Evolutionary conservation across 768 basidiomycete species (phyloP).

Genomic region (Panellus pusillus): DNA sequence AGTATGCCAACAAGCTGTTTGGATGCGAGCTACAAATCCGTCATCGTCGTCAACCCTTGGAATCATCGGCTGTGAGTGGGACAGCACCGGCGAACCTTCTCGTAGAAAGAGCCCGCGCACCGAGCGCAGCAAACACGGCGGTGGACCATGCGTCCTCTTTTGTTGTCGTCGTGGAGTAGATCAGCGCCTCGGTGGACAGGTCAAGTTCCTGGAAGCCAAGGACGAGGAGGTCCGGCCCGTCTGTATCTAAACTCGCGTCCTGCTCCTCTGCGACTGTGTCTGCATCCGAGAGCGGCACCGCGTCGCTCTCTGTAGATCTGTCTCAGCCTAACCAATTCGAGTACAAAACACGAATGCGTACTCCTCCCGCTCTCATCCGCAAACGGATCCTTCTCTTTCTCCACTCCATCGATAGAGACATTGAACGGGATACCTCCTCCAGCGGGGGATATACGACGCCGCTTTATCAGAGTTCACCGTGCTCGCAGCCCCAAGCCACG

Average conservation of each 20-base stretch:
- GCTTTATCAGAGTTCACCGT: background rate
- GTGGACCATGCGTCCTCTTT: slow-evolving; percentile 72
- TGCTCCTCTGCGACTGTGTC: slow-evolving; percentile 24
- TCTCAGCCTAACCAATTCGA: background rate
- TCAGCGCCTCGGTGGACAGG: slow-evolving; percentile 71
- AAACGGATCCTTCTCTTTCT: slow-evolving; percentile 24
- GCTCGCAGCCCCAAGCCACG: slow-evolving; percentile 53
- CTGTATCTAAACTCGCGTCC: slow-evolving; percentile 13
- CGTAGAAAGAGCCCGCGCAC: slow-evolving; percentile 62
- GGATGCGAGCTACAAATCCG: slow-evolving; percentile 53
- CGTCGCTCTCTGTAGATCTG: too few species aligned
- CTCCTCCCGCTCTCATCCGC: slow-evolving; percentile 2
- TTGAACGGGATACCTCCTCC: slow-evolving; percentile 34
- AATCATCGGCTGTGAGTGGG: background rate
- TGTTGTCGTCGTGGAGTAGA: slow-evolving; percentile 63
- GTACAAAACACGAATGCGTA: background rate
- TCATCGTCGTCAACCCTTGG: background rate
- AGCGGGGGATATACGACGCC: background rate
- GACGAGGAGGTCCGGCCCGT: slow-evolving; percentile 68
- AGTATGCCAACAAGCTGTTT: slow-evolving; percentile 85
- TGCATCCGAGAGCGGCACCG: background rate
- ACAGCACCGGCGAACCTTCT: slow-evolving; percentile 50
- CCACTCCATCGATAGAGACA: slow-evolving; percentile 16
- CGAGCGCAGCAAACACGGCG: slow-evolving; percentile 69
- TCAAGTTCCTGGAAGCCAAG: slow-evolving; percentile 83